phyloP scores from a whole-genome alignment of 352 stramenopile species.

The Globisporangium apiculatum region DNA sequence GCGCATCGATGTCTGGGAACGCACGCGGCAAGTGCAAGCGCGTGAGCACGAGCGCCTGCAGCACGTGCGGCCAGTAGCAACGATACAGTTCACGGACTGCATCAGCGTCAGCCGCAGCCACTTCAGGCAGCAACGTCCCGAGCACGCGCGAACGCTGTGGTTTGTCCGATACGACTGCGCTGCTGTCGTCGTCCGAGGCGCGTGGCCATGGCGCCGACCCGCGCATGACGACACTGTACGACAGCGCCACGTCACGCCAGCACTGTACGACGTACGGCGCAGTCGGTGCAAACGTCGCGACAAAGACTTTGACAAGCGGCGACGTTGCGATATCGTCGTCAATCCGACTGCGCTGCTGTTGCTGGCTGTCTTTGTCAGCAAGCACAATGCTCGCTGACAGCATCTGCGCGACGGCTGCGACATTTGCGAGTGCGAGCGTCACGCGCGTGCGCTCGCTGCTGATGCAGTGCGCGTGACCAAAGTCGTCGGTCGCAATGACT shows the following conservation, averaged over 20 bases:
- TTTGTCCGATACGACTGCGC: neutral
- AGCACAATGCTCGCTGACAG: constrained; percentile 33
- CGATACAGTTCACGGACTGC: constrained; percentile 33
- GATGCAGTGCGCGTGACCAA: constrained; percentile 52
- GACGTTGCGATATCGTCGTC: constrained; percentile 18
- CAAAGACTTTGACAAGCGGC: constrained; percentile 50
- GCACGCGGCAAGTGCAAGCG: constrained; percentile 21
- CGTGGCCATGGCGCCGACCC: constrained; percentile 27
- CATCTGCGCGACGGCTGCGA: constrained; percentile 52
- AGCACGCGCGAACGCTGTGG: constrained; percentile 10
- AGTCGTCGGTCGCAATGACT: constrained; percentile 50
- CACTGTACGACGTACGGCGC: constrained; percentile 40
- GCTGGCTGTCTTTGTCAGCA: constrained; percentile 14
- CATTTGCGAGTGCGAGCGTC: constrained; percentile 50
- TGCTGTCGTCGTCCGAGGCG: constrained; percentile 4
- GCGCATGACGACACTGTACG: constrained; percentile 42
- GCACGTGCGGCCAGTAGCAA: constrained; percentile 50
- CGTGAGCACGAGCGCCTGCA: constrained; percentile 29
- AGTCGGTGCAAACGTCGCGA: constrained; percentile 28
- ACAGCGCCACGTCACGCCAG: constrained; percentile 42
- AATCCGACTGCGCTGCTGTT: neutral
- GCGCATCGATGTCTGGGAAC: neutral
- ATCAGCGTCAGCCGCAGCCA: constrained; percentile 11
- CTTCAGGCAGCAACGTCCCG: constrained; percentile 16
- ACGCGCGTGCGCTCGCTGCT: constrained; percentile 51